Conservation (phyloP, 495 filamentous ascomycete genomes). For the Penicillium macrosclerotiorum region DNA sequence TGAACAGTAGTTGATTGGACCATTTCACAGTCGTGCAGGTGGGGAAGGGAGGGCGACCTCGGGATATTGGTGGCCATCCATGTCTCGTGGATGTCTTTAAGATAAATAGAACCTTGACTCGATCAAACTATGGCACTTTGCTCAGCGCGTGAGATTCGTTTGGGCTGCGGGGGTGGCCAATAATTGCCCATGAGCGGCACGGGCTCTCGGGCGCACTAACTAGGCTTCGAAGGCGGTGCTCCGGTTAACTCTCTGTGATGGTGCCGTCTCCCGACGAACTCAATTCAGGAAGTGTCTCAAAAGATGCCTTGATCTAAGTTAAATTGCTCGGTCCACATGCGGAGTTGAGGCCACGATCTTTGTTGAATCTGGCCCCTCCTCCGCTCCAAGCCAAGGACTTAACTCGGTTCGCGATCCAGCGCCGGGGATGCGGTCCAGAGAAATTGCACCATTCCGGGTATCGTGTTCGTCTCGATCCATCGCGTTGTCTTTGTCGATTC, state of each 20-base stretch:
- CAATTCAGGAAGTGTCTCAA: conserved; percentile 11
- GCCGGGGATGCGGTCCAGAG: background rate
- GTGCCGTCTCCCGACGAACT: too few relatives aligned
- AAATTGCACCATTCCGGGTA: conserved; percentile 4
- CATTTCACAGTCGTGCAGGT: conserved; percentile 10
- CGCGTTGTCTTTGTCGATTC: background rate
- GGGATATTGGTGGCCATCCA: background rate
- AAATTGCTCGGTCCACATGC: conserved; percentile 17
- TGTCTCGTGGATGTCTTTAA: background rate
- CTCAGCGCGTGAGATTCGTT: too few relatives aligned
- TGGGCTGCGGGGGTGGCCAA: conserved; percentile 12
- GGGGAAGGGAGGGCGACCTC: conserved; percentile 4
- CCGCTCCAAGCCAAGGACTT: conserved; percentile 9
- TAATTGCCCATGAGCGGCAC: background rate
- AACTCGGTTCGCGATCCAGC: background rate
- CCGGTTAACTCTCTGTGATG: background rate
- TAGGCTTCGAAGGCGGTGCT: background rate
- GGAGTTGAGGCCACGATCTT: conserved; percentile 11
- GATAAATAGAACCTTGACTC: too few relatives aligned
- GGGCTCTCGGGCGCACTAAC: conserved; percentile 16
- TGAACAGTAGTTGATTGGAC: conserved; percentile 14
- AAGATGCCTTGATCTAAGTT: conserved; percentile 14
- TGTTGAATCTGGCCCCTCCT: conserved; percentile 12
- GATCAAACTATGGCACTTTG: too few relatives aligned
- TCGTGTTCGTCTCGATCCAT: background rate